Conservation (phyloP, 176 grass and related monocot genomes). For the Themeda triandra region DNA sequence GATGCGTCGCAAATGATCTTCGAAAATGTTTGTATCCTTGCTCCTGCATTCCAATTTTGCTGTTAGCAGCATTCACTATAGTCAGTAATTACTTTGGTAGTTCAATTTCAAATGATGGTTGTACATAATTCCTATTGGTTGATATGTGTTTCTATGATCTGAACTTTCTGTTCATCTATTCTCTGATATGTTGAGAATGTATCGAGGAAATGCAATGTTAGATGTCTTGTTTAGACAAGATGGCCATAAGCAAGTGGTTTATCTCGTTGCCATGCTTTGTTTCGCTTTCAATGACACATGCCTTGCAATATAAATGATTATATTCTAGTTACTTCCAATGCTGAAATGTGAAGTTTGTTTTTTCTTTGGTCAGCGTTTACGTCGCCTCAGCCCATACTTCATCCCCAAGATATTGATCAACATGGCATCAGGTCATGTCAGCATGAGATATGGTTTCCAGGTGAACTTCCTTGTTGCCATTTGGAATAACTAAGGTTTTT, state of each 20-base stretch:
- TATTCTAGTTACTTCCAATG: neutral
- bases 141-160: neutral
- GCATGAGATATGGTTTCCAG: constrained; percentile 97
- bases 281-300: neutral
- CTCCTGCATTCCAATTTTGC: neutral
- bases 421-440: constrained; percentile 96
- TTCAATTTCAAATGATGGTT: neutral
- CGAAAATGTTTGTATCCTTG: constrained; percentile 68
- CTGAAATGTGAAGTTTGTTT: constrained; percentile 12
- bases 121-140: neutral
- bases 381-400: constrained; percentile 85
- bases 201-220: neutral
- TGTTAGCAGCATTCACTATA: neutral
- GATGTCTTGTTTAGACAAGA: neutral
- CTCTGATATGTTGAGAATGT: neutral
- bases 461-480: constrained; percentile 27
- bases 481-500: neutral
- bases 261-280: neutral
- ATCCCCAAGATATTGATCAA: constrained; percentile 94
- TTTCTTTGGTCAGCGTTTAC: constrained; percentile 49
- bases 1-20: constrained; percentile 70
- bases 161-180: neutral
- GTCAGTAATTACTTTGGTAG: neutral
- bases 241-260: neutral
- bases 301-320: neutral